These are phyloP conservation scores for Hypoxylon trugodes DNA, from an alignment of 495 filamentous ascomycete genomes.

Conservation along the genomic window DNA sequence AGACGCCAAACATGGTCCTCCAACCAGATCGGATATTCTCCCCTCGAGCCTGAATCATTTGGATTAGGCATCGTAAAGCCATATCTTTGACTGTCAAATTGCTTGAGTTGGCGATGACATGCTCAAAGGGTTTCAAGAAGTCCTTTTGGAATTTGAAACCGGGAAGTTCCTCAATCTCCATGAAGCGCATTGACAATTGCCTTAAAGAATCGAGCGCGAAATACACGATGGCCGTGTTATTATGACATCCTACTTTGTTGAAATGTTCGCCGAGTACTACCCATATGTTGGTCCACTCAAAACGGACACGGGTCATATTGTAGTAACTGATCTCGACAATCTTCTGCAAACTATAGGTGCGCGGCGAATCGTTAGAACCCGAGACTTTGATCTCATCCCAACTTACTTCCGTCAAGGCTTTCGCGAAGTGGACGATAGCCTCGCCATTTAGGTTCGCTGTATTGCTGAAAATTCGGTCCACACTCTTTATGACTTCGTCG, in stretches of 20 bases:
- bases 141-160: slow-evolving; percentile 99
- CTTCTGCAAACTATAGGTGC: slow-evolving; percentile 97
- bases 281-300: slow-evolving; percentile 99
- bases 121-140: slow-evolving; percentile 97
- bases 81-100: slow-evolving; percentile 96
- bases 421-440: slow-evolving; percentile 97
- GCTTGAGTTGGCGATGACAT: slow-evolving; percentile 92
- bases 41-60: slow-evolving; percentile 97
- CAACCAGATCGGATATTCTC: slow-evolving; percentile 97
- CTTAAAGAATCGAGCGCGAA: slow-evolving; percentile 95
- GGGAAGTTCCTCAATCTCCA: slow-evolving; percentile 96
- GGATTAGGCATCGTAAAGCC: slow-evolving; percentile 94
- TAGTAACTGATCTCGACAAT: slow-evolving; percentile 98
- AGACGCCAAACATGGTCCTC: slow-evolving; percentile 99
- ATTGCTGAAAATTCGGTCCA: slow-evolving; percentile 95
- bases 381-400: slow-evolving; percentile 99
- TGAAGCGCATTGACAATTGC: slow-evolving; percentile 96
- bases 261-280: slow-evolving; percentile 95
- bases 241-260: slow-evolving; percentile 95
- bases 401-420: slow-evolving; percentile 92
- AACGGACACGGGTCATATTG: slow-evolving; percentile 98
- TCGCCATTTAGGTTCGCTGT: slow-evolving; percentile 92
- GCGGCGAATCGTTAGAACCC: slow-evolving; percentile 90
- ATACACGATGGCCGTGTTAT: slow-evolving; percentile 94
- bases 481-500: slow-evolving; percentile 87